Evolutionary conservation across 148 eudicot genomes (phyloP), one percentile per base, ranked within the genome.

Genomic region (Nyssa sinensis): DNA sequence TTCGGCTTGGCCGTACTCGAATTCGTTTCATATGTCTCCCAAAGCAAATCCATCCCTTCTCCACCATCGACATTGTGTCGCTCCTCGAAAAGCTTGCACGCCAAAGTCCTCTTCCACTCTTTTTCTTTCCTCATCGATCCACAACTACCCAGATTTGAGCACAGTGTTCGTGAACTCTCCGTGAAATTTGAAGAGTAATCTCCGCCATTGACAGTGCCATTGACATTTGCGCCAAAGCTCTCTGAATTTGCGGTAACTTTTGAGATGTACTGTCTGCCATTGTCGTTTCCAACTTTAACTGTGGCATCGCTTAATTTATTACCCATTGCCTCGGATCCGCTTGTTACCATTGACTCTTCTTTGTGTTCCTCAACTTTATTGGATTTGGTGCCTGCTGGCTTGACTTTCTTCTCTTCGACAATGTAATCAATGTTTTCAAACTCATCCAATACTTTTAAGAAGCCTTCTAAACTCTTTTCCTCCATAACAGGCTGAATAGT

Each of bases 31-130:
- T 89, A 74, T 1, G 87, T 71, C 77, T 95, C 99, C 99, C 99
- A 95, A 27, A 95, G 78, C 69, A 83, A 74, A 82, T 95, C 99
- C 97, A 95, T 95, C 30, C 88, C 89, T 64, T 95, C 97, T n/a
- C 80, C 91, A 5, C 83, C 81, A 2, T 32, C 75, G 11, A 66
- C 77, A 16, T 85, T 85, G 80, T 93, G 85, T 41, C 93, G 49
- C 57, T 95, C 99, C 71, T 95, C 98, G 21, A 93, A 93, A 3
- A 95, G 78, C 81, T 89, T 93, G 61, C 98, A 89, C 0, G 94
- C 99, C 55, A 95, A 74, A 1, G 99, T 93, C 66, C 91, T 81
- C 59, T 86, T 86, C 98, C 97, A 95, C 35, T 93, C 98, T 67
- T 77, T 95, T 39, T 90, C 97, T 73, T 75, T 89, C 75, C 90